A percentile compares a stretch with the other conserved stretches of the same genome.
These are phyloP conservation scores for Russula compacta DNA, from an alignment of 768 basidiomycete genomes.

Conservation along the genomic window DNA sequence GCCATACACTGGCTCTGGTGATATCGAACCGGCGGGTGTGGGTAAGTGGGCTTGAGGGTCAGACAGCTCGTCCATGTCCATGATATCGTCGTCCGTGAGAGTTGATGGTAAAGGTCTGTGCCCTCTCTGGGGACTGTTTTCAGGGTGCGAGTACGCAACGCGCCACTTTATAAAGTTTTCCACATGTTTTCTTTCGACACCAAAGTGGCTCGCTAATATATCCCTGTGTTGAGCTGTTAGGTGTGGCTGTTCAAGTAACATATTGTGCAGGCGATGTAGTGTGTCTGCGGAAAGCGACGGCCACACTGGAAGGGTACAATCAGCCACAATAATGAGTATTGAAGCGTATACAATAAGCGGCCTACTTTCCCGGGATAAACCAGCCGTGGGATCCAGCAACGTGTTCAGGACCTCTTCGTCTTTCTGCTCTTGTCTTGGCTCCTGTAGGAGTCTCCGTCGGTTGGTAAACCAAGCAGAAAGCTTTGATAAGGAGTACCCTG, in stretches of 20 bases:
- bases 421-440: not conserved
- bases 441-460: not conserved
- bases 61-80: not conserved
- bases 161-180: constrained; percentile 6
- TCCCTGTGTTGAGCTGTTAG: not conserved
- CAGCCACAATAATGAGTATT: not conserved
- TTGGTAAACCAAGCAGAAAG: not conserved
- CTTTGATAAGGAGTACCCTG: not conserved
- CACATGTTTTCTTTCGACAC: constrained; percentile 2
- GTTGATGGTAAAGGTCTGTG: not conserved
- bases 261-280: constrained; percentile 1
- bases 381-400: constrained; percentile 1
- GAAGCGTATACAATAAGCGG: too few relatives aligned
- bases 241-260: constrained; percentile 7
- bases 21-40: constrained; percentile 3
- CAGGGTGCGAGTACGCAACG: not conserved
- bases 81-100: not conserved
- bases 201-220: not conserved
- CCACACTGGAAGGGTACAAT: constrained; percentile 6
- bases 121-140: not conserved
- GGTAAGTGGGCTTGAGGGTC: not conserved
- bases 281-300: constrained; percentile 3
- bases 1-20: not conserved
- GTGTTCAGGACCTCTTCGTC: not conserved
- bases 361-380: constrained; percentile 9